A percentile compares a stretch with the other conserved stretches of the same genome.
Evolutionary conservation across 257 asterid species (phyloP).

Genomic region (Eucommia ulmoides): DNA sequence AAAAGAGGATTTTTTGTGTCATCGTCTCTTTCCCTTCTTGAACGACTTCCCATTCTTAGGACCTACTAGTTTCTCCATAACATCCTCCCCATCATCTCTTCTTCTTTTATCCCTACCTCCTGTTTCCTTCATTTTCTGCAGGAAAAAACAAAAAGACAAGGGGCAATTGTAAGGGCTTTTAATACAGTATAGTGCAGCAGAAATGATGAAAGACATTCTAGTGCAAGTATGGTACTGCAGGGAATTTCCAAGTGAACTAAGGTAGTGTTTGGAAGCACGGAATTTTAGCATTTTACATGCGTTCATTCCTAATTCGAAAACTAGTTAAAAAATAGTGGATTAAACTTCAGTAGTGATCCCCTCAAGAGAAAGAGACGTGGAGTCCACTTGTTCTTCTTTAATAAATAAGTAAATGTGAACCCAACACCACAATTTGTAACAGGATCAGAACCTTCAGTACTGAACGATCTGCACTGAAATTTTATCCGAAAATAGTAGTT

Average conservation of each 20-base stretch:
- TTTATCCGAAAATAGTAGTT: neutral
- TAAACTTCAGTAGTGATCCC: neutral
- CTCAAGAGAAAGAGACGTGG: neutral
- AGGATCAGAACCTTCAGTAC: too few relatives aligned
- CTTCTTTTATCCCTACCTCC: slow-evolving; percentile 37
- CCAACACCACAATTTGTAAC: neutral
- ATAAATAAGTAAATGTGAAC: neutral
- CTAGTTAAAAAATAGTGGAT: neutral
- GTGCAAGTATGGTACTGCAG: neutral
- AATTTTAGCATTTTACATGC: too few relatives aligned
- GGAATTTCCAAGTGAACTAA: neutral
- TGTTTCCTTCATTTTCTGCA: slow-evolving; percentile 56
- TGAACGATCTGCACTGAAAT: too few relatives aligned
- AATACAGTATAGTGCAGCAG: neutral
- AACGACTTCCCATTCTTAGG: slow-evolving; percentile 31
- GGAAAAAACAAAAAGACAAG: slow-evolving; percentile 1
- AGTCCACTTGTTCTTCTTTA: neutral
- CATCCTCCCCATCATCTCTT: slow-evolving; percentile 45
- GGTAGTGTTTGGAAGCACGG: neutral
- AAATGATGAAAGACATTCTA: neutral
- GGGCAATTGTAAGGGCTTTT: too few relatives aligned
- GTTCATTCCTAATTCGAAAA: neutral
- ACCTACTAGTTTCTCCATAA: slow-evolving; percentile 28
- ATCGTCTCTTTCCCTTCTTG: slow-evolving; percentile 32
- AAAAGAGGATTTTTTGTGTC: slow-evolving; percentile 7